Evolutionary conservation across 148 eudicot genomes (phyloP), one percentile per base, ranked within the genome.

Genomic region (Vaccinium myrtillus): DNA sequence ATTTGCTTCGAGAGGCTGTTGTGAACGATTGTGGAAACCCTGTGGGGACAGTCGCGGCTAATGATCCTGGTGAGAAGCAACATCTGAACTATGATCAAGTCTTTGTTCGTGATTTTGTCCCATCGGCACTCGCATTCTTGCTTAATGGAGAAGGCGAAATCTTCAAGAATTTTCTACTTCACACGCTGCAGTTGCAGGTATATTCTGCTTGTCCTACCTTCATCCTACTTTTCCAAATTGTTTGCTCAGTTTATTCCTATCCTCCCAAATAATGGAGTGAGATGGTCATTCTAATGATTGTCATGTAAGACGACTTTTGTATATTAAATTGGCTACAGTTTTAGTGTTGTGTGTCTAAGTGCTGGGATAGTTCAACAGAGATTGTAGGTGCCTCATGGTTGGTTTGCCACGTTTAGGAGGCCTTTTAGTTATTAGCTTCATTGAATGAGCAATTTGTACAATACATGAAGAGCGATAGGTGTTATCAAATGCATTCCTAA

Each of bases 141-240:
- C 96, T 96, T 53, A 94, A 93, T 80, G 99, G 99, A 70, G 98
- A 96, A 85, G 91, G 86, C 2, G 95, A 93, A 36, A 91, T 96
- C 55, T 98, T 96, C 82, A 93, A 88, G 93, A 96, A 93, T 73
- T 96, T 96, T 85, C 89, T 96, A 80, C 94, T 94, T 65, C 96
- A 94, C 85, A 94, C 98, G 15, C 92, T 96, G 89, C 99, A 92
- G 83, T 86, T 96, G 89, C 99, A 94, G 99, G 99, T 94, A 90
- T 18, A 61, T 69, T 70, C 2, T 80, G 73, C 32, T 4, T 78
- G 23, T 25, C 46, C 46, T n/a, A 21, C 16, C 30, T 56, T 6
- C 48, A 50, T 70, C 54, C 10, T 8, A 23, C 55, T 69, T 48
- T 56, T 30, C n/a, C 73, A 1, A 78, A 46, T 13, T 73, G 8